phyloP scores from a whole-genome alignment of 2,329 filamentous ascomycete genomes.

The Cadophora malorum region DNA sequence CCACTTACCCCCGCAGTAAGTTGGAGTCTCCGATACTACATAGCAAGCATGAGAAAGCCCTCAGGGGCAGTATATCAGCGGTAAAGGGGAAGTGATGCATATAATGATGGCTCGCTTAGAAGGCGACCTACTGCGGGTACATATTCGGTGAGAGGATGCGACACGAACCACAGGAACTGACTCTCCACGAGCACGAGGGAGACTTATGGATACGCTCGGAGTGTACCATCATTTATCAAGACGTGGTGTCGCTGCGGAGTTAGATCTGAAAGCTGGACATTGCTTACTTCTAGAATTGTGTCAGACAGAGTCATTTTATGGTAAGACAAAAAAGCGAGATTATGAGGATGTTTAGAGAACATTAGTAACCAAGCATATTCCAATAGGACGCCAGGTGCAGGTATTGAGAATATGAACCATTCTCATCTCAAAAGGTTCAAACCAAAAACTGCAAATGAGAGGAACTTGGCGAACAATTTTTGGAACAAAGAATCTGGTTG shows the following conservation, averaged over 20 bases:
- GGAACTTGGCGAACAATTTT: too few relatives aligned
- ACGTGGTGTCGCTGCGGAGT: constrained; percentile 6
- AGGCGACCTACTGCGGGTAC: constrained; percentile 4
- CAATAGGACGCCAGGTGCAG: too few relatives aligned
- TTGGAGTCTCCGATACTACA: background rate
- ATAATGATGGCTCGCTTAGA: background rate
- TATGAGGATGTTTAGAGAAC: too few relatives aligned
- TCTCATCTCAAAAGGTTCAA: too few relatives aligned
- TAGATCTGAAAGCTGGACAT: background rate
- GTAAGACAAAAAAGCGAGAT: too few relatives aligned
- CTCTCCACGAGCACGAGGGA: too few relatives aligned
- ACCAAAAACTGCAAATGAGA: too few relatives aligned
- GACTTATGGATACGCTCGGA: too few relatives aligned
- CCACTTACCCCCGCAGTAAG: background rate
- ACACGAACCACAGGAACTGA: background rate
- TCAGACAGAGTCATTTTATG: background rate
- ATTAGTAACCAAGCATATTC: too few relatives aligned
- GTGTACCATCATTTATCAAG: background rate
- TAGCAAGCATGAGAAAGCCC: background rate
- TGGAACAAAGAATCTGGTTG: too few relatives aligned
- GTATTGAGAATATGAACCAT: too few relatives aligned
- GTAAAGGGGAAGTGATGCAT: background rate
- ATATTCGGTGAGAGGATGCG: constrained; percentile 1
- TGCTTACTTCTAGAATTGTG: background rate
- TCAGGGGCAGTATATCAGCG: background rate